Percentiles rank a stretch among this genome's conserved stretches.
Conservation (phyloP, 768 basidiomycete genomes). For the Tricholoma terreum region DNA sequence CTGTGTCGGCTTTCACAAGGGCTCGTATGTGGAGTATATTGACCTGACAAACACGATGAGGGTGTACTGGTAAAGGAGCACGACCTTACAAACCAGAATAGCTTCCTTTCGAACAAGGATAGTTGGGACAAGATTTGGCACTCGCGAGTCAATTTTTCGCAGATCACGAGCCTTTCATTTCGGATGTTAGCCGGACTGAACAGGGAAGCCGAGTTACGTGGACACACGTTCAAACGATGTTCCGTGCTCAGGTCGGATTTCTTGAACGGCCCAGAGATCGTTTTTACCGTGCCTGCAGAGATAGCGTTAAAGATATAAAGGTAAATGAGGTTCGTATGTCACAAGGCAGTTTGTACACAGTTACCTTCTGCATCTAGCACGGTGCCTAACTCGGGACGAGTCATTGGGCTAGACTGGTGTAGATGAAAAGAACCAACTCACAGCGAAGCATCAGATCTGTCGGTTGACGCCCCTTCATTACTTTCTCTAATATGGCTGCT, state of each 20-base stretch:
- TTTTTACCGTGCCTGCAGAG: constrained; percentile 73
- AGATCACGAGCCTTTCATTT: constrained; percentile 81
- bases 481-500: constrained; percentile 75
- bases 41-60: constrained; percentile 43
- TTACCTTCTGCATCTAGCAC: constrained; percentile 80
- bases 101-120: constrained; percentile 88
- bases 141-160: constrained; percentile 91
- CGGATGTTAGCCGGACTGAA: constrained; percentile 18
- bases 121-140: constrained; percentile 92
- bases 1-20: constrained; percentile 88
- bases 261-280: constrained; percentile 86
- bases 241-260: constrained; percentile 85
- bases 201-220: constrained; percentile 11
- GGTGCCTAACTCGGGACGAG: constrained; percentile 55
- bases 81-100: constrained; percentile 60
- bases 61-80: not conserved
- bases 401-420: constrained; percentile 10
- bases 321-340: not conserved
- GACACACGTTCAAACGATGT: constrained; percentile 84
- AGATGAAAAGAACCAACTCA: constrained; percentile 39
- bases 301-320: constrained; percentile 4
- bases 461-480: constrained; percentile 84
- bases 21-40: constrained; percentile 95
- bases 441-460: constrained; percentile 90
- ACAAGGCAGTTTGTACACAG: constrained; percentile 10